phyloP scores from a whole-genome alignment of 768 basidiomycete genomes.

The Russula earlei region DNA sequence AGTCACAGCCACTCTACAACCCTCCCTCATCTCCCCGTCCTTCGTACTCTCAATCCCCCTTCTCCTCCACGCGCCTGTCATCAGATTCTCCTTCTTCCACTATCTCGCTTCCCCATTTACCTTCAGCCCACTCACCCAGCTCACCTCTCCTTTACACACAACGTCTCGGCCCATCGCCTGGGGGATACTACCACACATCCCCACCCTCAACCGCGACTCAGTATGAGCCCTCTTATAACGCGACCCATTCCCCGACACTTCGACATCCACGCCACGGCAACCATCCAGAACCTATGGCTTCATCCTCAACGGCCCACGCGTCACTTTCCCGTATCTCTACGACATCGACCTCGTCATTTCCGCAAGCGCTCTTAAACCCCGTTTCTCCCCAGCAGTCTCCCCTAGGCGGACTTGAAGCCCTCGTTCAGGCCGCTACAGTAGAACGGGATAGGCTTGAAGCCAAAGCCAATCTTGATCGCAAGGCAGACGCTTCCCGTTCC shows the following conservation, averaged over 20 bases:
- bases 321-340: constrained; percentile 11
- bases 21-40: constrained; percentile 7
- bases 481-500: not conserved
- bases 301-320: constrained; percentile 2
- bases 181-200: constrained; percentile 4
- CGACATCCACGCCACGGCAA: constrained; percentile 1
- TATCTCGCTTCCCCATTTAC: constrained; percentile 5
- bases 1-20: not conserved
- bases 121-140: constrained; percentile 7
- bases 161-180: not conserved
- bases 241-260: constrained; percentile 7
- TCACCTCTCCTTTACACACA: constrained; percentile 12
- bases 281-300: constrained; percentile 6
- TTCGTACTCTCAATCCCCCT: constrained; percentile 12
- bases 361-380: constrained; percentile 20
- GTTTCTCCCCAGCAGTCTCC: constrained; percentile 22
- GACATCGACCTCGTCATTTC: constrained; percentile 16
- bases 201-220: not conserved
- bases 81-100: constrained; percentile 11
- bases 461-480: constrained; percentile 15
- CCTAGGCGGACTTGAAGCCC: constrained; percentile 44
- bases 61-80: constrained; percentile 1
- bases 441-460: constrained; percentile 46
- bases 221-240: constrained; percentile 2
- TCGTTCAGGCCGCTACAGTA: constrained; percentile 63